Conservation (phyloP, 164 flowering plant species). For the Macadamia tetraphylla region DNA sequence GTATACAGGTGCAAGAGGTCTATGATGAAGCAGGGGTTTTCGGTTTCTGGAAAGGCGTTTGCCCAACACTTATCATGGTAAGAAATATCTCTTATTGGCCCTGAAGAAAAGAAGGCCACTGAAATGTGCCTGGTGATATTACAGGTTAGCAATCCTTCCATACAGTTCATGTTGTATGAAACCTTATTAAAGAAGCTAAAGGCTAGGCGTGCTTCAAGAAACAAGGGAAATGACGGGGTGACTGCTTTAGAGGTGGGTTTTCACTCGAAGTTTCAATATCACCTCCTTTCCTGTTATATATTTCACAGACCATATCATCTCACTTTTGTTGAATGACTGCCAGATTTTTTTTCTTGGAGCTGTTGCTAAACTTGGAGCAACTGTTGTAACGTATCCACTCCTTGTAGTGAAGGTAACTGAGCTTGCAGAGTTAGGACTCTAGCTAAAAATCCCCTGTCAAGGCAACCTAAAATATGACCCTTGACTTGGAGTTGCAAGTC, state of each 20-base stretch:
- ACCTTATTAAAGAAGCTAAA: conserved; percentile 82
- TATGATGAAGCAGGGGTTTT: conserved; percentile 76
- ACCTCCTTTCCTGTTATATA: background rate
- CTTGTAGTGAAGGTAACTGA: conserved; percentile 80
- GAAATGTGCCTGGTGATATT: conserved; percentile 17
- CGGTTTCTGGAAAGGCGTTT: conserved; percentile 96
- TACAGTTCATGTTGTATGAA: conserved; percentile 95
- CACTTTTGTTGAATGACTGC: background rate
- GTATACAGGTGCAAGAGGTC: conserved; percentile 74
- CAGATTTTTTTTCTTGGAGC: conserved; percentile 95
- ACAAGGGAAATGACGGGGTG: conserved; percentile 42
- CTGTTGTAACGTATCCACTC: conserved; percentile 92
- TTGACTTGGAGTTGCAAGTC: background rate
- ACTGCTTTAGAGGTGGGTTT: conserved; percentile 76
- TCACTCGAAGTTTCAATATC: background rate
- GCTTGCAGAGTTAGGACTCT: background rate
- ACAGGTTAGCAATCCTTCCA: conserved; percentile 95
- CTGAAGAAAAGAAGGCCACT: conserved; percentile 12
- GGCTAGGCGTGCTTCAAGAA: conserved; percentile 41
- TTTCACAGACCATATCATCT: background rate
- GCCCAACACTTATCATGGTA: conserved; percentile 93
- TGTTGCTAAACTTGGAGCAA: conserved; percentile 96
- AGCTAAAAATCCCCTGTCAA: background rate
- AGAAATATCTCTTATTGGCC: conserved; percentile 18
- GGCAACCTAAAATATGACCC: background rate